Conservation (phyloP, 176 grass and related monocot species). For the Avena sativa region DNA sequence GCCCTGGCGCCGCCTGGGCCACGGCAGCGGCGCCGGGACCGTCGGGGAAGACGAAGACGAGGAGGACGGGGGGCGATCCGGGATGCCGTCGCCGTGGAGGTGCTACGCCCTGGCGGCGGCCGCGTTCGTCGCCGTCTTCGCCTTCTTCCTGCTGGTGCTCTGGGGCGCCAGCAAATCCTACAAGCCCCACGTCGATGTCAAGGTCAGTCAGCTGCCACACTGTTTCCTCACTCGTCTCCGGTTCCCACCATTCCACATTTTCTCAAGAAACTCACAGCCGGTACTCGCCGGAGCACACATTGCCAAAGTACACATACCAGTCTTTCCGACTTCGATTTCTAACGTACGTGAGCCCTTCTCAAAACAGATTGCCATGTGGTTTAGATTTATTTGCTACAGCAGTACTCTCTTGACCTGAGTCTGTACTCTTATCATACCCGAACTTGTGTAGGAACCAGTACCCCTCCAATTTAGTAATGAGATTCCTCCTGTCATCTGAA, state of each 20-base stretch:
- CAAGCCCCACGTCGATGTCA: conserved; percentile 82
- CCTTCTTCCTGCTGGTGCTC: conserved; percentile 85
- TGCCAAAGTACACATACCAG: neutral
- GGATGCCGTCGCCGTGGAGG: conserved; percentile 40
- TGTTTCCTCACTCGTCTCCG: neutral
- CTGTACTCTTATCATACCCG: neutral
- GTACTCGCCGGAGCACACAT: neutral
- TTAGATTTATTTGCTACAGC: neutral
- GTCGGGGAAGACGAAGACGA: conserved; percentile 45
- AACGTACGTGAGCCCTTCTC: neutral
- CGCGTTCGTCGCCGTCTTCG: conserved; percentile 76
- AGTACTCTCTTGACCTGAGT: neutral
- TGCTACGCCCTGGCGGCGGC: conserved; percentile 70
- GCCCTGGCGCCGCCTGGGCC: conserved; percentile 58
- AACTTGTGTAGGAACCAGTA: neutral
- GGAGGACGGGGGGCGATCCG: neutral
- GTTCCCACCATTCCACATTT: neutral
- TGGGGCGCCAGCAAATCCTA: conserved; percentile 93
- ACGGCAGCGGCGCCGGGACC: conserved; percentile 45
- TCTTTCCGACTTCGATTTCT: neutral
- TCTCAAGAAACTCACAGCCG: neutral
- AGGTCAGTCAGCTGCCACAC: conserved; percentile 61
- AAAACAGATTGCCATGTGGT: neutral
- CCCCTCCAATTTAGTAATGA: neutral
- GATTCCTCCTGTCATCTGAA: neutral